Base-by-base conservation (phyloP, 352 stramenopile species). In the Phytophthora sojae region DNA sequence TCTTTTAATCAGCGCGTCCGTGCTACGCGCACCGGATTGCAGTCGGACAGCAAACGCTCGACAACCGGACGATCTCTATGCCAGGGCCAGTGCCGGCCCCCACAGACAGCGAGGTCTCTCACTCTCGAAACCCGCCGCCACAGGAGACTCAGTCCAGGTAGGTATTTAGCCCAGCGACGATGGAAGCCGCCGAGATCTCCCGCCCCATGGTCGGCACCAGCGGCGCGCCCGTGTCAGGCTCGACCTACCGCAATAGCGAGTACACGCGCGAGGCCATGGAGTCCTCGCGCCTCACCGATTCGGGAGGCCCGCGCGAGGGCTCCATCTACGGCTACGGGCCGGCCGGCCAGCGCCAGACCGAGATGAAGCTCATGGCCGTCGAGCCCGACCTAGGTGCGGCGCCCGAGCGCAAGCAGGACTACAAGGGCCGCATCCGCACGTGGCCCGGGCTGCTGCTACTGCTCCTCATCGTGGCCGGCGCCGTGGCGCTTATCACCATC, bases 391-490 rank as follows among this genome's bases (percentile, higher is more conserved):
- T 76, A 0, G 71, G 70, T 0, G 25, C 67, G 3, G 73, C 70
- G 3, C 81, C 82, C 1, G 85, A 92, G 66, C 79, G 81, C 26
- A 77, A 67, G 8, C 47, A 70, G 17, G 82, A 91, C 73, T 95
- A 93, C 77, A 93, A 93, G 52, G 88, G 88, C 12, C 84, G 86
- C 32, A 81, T 89, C 61, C 77, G 80, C 71, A 89, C 77, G 35
- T 92, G 82, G 82, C 84, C 86, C 0, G 84, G 84, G 14, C 58
- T 92, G 9, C 57, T 94, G 3, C 29, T 92, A 1, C 30, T 94
- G 3, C 6, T 91, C 21, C 25, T 73, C 5, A 72, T 94, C 37
- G 60, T 90, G 15, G 71, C 35, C 9, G 77, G 57, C 0, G 81
- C 77, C 3, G 63, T 74, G 17, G 77, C 74, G n/a, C 60, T 88